Evolutionary conservation across 1,284 basidiomycete genomes (phyloP).

Genomic region (Entoloma clypeatum): DNA sequence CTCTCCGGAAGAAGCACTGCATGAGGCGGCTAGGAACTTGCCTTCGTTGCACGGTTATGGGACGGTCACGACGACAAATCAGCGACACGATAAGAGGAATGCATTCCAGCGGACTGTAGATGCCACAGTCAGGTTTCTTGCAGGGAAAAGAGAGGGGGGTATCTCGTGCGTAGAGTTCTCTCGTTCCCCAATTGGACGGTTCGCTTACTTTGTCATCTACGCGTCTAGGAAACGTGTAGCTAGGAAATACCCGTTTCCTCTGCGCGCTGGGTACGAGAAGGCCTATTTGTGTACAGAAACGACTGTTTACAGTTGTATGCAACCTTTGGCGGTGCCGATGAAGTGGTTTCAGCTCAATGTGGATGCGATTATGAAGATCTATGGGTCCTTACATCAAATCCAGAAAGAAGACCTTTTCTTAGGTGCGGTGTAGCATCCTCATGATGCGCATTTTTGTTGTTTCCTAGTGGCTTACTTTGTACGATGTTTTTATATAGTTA

Average conservation of each 20-base stretch:
- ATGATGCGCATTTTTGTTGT: not conserved
- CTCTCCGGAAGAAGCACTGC: constrained; percentile 33
- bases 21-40: constrained; percentile 25
- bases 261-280: constrained; percentile 60
- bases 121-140: constrained; percentile 51
- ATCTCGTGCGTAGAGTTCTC: constrained; percentile 30
- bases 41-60: constrained; percentile 58
- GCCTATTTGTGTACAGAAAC: too few relatives aligned
- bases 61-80: constrained; percentile 36
- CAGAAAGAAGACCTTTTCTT: constrained; percentile 67
- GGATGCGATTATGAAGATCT: constrained; percentile 58
- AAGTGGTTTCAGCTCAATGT: constrained; percentile 70
- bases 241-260: constrained; percentile 56
- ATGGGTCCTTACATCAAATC: constrained; percentile 50
- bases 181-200: not conserved
- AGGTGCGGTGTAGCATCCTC: constrained; percentile 48
- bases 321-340: constrained; percentile 56
- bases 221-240: constrained; percentile 40
- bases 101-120: constrained; percentile 54
- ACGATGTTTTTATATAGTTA: constrained; percentile 40
- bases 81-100: constrained; percentile 51
- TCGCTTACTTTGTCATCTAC: constrained; percentile 6
- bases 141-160: constrained; percentile 32
- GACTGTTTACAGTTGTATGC: constrained; percentile 64
- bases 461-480: not conserved